phyloP scores from a whole-genome alignment of 176 grass and related monocot genomes.

The Lolium multiflorum region DNA sequence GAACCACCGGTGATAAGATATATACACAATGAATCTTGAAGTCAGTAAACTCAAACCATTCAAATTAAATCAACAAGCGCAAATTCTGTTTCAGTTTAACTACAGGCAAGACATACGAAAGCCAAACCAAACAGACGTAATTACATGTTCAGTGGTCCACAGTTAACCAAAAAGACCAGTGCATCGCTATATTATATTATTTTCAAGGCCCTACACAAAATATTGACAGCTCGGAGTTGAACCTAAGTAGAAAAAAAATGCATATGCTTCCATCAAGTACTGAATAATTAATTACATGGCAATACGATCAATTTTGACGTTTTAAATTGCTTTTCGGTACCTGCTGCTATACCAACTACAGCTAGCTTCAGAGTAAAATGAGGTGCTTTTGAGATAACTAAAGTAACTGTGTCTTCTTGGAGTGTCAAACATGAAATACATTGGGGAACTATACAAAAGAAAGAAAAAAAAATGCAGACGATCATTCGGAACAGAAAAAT shows the following conservation, averaged over 20 bases:
- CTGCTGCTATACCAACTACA: conserved; percentile 1
- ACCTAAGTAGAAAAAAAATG: not conserved
- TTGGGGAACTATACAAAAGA: not conserved
- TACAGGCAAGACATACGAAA: conserved; percentile 21
- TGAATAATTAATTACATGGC: conserved; percentile 21
- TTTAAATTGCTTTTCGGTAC: not conserved
- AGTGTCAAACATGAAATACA: conserved; percentile 12
- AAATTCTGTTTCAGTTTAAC: not conserved
- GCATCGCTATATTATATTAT: not conserved
- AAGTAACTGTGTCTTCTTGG: conserved; percentile 6
- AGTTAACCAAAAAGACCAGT: conserved; percentile 21
- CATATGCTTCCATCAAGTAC: not conserved
- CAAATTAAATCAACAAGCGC: conserved; percentile 20
- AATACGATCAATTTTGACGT: conserved; percentile 4
- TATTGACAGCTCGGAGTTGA: conserved; percentile 1
- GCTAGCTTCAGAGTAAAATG: conserved; percentile 12
- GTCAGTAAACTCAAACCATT: conserved; percentile 18
- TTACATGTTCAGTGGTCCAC: not conserved
- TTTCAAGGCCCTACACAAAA: conserved; percentile 21
- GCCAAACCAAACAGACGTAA: conserved; percentile 2
- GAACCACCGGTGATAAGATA: conserved; percentile 8
- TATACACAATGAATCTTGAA: conserved; percentile 27
- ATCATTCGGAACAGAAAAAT: conserved; percentile 33
- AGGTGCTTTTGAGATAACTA: conserved; percentile 1
- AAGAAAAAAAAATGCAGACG: not conserved